These are phyloP conservation scores for Lodderomyces pseudojiufengensis DNA, from an alignment of 1,139 yeast genomes.

Conservation along the genomic window DNA sequence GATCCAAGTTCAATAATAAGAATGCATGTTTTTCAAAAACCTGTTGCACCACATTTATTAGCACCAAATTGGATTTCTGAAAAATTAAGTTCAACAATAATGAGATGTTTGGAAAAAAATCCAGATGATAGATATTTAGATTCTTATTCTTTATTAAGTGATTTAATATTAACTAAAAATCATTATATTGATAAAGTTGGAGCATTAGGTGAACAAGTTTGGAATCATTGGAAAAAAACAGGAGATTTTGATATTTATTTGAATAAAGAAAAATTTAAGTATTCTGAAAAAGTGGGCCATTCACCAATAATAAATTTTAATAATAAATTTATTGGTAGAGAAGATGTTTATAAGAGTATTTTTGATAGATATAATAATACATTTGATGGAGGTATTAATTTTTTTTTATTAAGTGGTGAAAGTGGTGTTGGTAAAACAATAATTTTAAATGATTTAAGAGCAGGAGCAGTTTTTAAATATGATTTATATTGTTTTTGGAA, in stretches of 20 bases:
- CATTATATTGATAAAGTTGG: constrained; percentile 17
- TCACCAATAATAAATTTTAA: constrained; percentile 26
- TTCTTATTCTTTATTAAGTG: constrained; percentile 36
- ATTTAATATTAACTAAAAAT: constrained; percentile 25
- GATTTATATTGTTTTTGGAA: constrained; percentile 43
- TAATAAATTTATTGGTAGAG: constrained; percentile 35
- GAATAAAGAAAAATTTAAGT: constrained; percentile 6
- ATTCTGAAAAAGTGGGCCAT: constrained; percentile 12
- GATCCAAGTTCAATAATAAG: constrained; percentile 40
- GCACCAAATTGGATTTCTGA: constrained; percentile 35
- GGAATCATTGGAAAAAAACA: constrained; percentile 10
- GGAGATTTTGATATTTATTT: constrained; percentile 10
- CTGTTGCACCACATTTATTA: constrained; percentile 35
- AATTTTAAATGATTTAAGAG: constrained; percentile 39
- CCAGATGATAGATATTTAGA: constrained; percentile 41
- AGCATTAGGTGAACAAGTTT: constrained; percentile 10
- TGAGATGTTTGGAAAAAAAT: constrained; percentile 44
- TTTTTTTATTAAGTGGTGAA: constrained; percentile 40
- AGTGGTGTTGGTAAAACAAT: constrained; percentile 50
- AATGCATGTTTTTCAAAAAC: constrained; percentile 42
- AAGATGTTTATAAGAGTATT: constrained; percentile 24
- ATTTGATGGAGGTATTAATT: constrained; percentile 21
- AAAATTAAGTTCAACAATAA: constrained; percentile 36
- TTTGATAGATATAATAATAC: constrained; percentile 21
- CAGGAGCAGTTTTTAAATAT: constrained; percentile 32